Conservation (phyloP, 441 rosid genomes). For the Manihot esculenta region DNA sequence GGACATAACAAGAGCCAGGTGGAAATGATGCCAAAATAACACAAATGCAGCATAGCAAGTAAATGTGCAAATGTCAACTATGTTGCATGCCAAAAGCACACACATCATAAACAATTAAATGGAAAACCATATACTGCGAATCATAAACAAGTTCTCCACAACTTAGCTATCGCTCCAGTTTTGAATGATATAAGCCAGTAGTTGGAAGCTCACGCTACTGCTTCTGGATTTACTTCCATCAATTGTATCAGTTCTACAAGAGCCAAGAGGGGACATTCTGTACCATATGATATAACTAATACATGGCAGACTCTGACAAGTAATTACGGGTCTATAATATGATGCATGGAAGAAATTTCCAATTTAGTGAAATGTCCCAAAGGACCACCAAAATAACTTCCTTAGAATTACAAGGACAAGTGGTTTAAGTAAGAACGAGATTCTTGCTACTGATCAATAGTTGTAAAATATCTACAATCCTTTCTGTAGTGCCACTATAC, state of each 20-base stretch:
- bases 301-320: not conserved
- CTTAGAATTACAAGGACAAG: not conserved
- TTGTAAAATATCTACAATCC: not conserved
- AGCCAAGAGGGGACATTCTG: not conserved
- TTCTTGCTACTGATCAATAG: not conserved
- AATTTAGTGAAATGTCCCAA: not conserved
- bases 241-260: not conserved
- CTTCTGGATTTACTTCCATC: not conserved
- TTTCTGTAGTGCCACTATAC: not conserved
- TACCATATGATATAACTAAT: not conserved
- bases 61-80: not conserved
- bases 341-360: not conserved
- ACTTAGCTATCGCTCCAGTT: not conserved
- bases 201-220: not conserved
- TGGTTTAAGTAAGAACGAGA: not conserved
- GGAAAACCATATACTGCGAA: not conserved
- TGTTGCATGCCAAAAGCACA: not conserved
- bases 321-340: not conserved
- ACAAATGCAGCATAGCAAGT: not conserved
- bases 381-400: not conserved
- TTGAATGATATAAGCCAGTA: not conserved
- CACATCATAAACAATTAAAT: not conserved
- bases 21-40: not conserved
- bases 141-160: not conserved
- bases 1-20: not conserved